Percentiles rank a stretch among this genome's conserved stretches.
Evolutionary conservation across 108 stramenopile genomes (phyloP).

Genomic region (Cylindrotheca fusiformis): DNA sequence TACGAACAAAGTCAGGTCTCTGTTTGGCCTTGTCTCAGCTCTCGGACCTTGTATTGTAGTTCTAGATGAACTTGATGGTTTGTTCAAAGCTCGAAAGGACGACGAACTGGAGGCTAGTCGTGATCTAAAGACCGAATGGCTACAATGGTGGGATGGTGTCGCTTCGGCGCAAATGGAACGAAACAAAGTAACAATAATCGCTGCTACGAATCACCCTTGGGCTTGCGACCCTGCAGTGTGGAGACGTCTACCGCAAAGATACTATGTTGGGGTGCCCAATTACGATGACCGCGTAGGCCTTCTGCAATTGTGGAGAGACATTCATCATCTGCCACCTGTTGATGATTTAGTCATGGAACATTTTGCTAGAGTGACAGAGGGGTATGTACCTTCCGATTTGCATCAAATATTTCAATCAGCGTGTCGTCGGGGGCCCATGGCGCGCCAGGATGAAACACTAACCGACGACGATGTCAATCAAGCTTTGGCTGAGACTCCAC

Average conservation of each 20-base stretch:
- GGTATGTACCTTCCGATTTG: conserved; percentile 71
- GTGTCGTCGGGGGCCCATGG: conserved; percentile 51
- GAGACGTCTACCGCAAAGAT: conserved; percentile 77
- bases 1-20: conserved; percentile 86
- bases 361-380: conserved; percentile 45
- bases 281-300: conserved; percentile 61
- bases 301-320: conserved; percentile 41
- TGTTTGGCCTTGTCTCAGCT: conserved; percentile 74
- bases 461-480: conserved; percentile 47
- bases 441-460: conserved; percentile 39
- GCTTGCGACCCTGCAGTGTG: conserved; percentile 92
- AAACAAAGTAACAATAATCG: conserved; percentile 63
- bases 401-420: conserved; percentile 67
- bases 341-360: conserved; percentile 27
- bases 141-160: conserved; percentile 93
- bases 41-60: conserved; percentile 64
- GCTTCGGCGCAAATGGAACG: conserved; percentile 14
- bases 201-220: conserved; percentile 94
- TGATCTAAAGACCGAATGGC: conserved; percentile 96
- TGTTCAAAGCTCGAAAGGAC: conserved; percentile 56
- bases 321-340: conserved; percentile 32
- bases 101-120: conserved; percentile 89
- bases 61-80: conserved; percentile 94
- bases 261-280: conserved; percentile 86
- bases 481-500: conserved; percentile 38